A percentile compares a stretch with the other conserved stretches of the same genome.
Conservation (phyloP, 176 grass and related monocot genomes). For the Tillandsia fasciculata region DNA sequence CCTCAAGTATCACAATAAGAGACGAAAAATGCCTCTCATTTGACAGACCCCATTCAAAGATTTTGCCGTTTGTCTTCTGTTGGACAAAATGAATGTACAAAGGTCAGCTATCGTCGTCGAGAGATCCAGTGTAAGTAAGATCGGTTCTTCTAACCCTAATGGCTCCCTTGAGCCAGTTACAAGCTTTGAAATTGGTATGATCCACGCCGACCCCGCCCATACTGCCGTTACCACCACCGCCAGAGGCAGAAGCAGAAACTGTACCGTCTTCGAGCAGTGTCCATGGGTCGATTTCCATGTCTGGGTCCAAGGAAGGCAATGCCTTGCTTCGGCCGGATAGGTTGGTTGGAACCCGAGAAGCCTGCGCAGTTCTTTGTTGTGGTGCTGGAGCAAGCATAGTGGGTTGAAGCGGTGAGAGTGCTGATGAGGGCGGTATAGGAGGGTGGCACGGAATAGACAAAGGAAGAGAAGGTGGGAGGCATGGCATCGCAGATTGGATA, state of each 20-base stretch:
- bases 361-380: conserved; percentile 37
- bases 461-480: conserved; percentile 46
- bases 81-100: conserved; percentile 14
- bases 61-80: not conserved
- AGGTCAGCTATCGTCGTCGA: conserved; percentile 91
- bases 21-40: conserved; percentile 5
- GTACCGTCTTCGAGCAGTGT: conserved; percentile 88
- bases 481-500: conserved; percentile 84
- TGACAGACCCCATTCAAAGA: conserved; percentile 1
- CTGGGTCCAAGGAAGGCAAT: conserved; percentile 44
- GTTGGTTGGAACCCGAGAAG: conserved; percentile 44
- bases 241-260: conserved; percentile 36
- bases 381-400: conserved; percentile 20
- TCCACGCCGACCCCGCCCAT: conserved; percentile 31
- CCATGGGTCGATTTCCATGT: conserved; percentile 93
- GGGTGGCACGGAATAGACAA: conserved; percentile 47
- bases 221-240: conserved; percentile 25
- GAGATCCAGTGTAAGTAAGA: conserved; percentile 83
- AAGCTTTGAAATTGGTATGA: conserved; percentile 77
- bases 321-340: conserved; percentile 54
- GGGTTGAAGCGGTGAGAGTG: conserved; percentile 20
- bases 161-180: conserved; percentile 90
- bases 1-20: conserved; percentile 2
- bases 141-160: conserved; percentile 83
- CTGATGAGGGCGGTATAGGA: conserved; percentile 47